Conservation (phyloP, 495 filamentous ascomycete species). For the Hypoxylon subgilvum region DNA sequence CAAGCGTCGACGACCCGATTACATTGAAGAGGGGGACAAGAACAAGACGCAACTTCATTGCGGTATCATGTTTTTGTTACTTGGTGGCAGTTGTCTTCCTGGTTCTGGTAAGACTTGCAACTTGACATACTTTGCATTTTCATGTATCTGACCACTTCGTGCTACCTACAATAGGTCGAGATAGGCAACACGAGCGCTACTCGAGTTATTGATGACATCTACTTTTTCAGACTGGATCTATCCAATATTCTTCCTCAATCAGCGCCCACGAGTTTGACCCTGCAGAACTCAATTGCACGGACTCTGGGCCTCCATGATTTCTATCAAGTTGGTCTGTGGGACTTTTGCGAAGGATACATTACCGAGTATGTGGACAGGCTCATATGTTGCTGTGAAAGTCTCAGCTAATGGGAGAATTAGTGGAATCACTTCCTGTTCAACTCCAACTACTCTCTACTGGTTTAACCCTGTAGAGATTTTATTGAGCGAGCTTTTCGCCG, state of each 20-base stretch:
- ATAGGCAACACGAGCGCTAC: conserved; percentile 71
- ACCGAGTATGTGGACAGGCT: conserved; percentile 47
- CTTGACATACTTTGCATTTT: background rate
- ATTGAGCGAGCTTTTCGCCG: conserved; percentile 74
- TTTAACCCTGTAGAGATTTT: conserved; percentile 89
- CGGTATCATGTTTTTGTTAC: conserved; percentile 72
- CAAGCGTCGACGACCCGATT: conserved; percentile 18
- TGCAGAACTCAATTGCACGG: conserved; percentile 89
- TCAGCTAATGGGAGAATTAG: conserved; percentile 34
- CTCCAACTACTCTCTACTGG: conserved; percentile 74
- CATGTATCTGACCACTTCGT: conserved; percentile 15
- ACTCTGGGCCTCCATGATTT: conserved; percentile 90
- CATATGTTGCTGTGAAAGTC: background rate
- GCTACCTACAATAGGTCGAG: conserved; percentile 53
- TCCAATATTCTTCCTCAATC: conserved; percentile 78
- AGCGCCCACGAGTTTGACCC: conserved; percentile 69
- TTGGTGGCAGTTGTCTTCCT: conserved; percentile 76
- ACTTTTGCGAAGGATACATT: conserved; percentile 84
- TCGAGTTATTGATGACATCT: conserved; percentile 68
- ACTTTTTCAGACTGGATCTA: conserved; percentile 84
- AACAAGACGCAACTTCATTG: conserved; percentile 59
- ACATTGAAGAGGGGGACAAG: conserved; percentile 60
- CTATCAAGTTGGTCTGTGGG: conserved; percentile 91
- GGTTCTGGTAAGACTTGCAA: conserved; percentile 62
- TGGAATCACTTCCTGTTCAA: conserved; percentile 76